Evolutionary conservation across 2,329 filamentous ascomycete species (phyloP).

Genomic region (Pseudogymnoascus sp.): DNA sequence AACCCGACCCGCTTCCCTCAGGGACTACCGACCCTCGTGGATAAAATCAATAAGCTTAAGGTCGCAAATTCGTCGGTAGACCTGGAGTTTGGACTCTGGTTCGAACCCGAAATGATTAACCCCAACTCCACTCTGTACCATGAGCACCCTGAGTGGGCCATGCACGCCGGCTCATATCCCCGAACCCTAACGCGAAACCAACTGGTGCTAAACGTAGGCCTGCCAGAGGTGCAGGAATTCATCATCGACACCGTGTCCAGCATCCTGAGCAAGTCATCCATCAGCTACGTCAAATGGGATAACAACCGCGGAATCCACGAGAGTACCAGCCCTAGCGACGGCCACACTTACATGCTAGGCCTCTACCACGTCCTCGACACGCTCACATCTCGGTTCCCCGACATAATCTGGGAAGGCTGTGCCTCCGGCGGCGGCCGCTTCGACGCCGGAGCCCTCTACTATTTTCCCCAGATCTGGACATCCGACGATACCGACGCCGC

Average conservation of each 20-base stretch:
- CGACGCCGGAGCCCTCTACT: background rate
- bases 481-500: slow-evolving; percentile 59
- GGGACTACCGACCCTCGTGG: background rate
- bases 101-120: slow-evolving; percentile 63
- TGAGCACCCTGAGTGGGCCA: slow-evolving; percentile 56
- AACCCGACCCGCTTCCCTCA: background rate
- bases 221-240: background rate
- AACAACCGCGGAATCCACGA: background rate
- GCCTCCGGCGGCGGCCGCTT: background rate
- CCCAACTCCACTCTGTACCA: slow-evolving; percentile 53
- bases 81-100: slow-evolving; percentile 57
- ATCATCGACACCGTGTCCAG: background rate
- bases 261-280: background rate
- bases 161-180: slow-evolving; percentile 50
- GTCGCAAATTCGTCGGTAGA: slow-evolving; percentile 29
- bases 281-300: background rate
- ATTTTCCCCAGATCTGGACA: slow-evolving; percentile 43
- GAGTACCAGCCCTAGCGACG: background rate
- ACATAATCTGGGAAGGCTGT: background rate
- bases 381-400: background rate
- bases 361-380: background rate
- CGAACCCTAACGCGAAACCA: slow-evolving; percentile 25
- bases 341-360: background rate
- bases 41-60: background rate
- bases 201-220: background rate